Conservation (phyloP, 495 filamentous ascomycete species). For the Pyronema domesticum region DNA sequence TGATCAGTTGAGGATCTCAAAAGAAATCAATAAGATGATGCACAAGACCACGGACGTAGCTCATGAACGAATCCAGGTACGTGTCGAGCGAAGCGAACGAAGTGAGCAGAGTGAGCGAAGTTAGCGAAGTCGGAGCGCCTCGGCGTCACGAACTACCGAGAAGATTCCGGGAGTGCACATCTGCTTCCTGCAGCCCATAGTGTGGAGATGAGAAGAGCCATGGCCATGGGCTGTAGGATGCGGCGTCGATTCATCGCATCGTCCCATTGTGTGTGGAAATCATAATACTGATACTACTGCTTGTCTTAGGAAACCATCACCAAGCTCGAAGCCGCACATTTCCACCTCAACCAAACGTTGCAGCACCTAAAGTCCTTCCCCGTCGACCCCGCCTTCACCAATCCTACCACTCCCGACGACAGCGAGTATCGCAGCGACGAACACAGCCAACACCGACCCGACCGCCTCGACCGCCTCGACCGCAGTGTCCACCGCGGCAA, state of each 20-base stretch:
- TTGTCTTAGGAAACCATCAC: conserved; percentile 37
- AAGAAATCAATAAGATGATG: conserved; percentile 44
- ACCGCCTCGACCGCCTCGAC: no score
- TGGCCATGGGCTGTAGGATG: no score
- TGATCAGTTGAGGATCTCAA: conserved; percentile 52
- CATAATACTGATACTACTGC: conserved; percentile 2
- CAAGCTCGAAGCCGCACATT: conserved; percentile 56
- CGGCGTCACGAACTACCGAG: no score
- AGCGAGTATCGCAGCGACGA: neutral
- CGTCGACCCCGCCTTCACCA: conserved; percentile 55
- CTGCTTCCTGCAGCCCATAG: no score
- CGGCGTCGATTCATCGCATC: no score
- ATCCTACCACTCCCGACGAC: conserved; percentile 2
- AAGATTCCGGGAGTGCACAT: no score
- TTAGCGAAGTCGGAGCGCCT: neutral
- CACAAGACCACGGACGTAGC: conserved; percentile 19
- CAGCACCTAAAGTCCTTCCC: conserved; percentile 47
- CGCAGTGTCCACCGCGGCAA: no score
- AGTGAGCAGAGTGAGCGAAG: conserved; percentile 28
- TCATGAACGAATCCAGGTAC: conserved; percentile 37
- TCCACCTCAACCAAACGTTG: conserved; percentile 52
- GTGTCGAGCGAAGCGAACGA: neutral
- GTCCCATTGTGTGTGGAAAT: neutral
- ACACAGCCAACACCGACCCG: neutral
- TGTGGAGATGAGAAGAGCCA: no score